These are phyloP conservation scores for Effrenium voratum DNA, from an alignment of 73 alveolate species.

Conservation along the genomic window DNA sequence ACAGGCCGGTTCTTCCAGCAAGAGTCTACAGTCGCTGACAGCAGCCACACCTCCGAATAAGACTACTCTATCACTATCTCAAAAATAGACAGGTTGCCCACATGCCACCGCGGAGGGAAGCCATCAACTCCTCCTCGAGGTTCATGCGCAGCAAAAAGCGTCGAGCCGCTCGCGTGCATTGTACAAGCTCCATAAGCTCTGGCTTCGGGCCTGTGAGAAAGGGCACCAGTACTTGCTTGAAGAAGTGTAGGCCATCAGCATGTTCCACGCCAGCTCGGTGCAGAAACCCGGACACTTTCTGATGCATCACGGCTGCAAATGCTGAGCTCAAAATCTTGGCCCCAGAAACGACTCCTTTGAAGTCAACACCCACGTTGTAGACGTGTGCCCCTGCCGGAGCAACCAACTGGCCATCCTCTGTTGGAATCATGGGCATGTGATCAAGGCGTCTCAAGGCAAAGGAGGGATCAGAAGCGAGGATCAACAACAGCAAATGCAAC, in stretches of 20 bases:
- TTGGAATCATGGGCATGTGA: neutral
- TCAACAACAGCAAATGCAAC: conserved; percentile 5
- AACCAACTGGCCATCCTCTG: neutral
- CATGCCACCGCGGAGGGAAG: conserved; percentile 20
- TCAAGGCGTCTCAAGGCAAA: neutral
- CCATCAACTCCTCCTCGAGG: neutral
- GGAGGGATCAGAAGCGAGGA: conserved; percentile 2
- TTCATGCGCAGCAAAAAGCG: neutral
- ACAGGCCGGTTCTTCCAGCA: too few species aligned
- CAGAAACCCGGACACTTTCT: neutral
- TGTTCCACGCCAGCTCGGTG: conserved; percentile 10
- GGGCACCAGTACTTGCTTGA: conserved; percentile 20
- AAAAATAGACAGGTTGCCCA: neutral
- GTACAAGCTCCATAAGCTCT: neutral
- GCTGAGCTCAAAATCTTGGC: neutral
- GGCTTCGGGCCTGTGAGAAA: conserved; percentile 12
- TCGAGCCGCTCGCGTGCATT: conserved; percentile 26
- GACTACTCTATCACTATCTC: too few species aligned
- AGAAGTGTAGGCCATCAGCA: conserved; percentile 30
- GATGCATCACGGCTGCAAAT: neutral
- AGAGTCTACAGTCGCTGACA: too few species aligned
- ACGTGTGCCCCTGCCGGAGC: neutral
- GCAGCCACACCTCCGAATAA: too few species aligned
- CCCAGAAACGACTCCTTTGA: neutral
- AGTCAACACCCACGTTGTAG: neutral